Conservation (phyloP, 2,329 filamentous ascomycete genomes). For the Didymella exigua region DNA sequence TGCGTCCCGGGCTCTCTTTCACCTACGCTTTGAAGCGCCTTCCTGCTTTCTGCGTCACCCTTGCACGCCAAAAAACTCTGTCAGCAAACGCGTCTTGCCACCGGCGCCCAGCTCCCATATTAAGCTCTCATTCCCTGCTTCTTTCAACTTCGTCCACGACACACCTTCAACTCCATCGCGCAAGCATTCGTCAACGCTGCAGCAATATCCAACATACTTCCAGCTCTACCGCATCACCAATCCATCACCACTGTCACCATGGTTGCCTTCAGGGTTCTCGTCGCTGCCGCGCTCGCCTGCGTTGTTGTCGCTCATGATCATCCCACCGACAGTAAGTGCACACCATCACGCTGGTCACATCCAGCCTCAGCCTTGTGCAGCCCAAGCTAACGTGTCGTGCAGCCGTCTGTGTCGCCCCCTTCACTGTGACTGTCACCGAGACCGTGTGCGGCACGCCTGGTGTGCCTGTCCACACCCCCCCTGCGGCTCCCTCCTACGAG, state of each 20-base stretch:
- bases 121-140: slow-evolving; percentile 16
- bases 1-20: slow-evolving; percentile 20
- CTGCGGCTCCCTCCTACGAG: slow-evolving; percentile 17
- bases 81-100: slow-evolving; percentile 19
- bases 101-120: slow-evolving; percentile 20
- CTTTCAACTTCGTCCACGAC: slow-evolving; percentile 17
- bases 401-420: slow-evolving; percentile 25
- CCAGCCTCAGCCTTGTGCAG: neutral
- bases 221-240: slow-evolving; percentile 30
- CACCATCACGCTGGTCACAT: neutral
- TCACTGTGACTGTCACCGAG: slow-evolving; percentile 36
- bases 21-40: slow-evolving; percentile 16
- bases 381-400: slow-evolving; percentile 16
- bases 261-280: slow-evolving; percentile 35
- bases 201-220: slow-evolving; percentile 24
- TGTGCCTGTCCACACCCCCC: slow-evolving; percentile 17
- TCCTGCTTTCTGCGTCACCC: slow-evolving; percentile 12
- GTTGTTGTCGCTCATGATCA: slow-evolving; percentile 24
- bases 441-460: slow-evolving; percentile 28
- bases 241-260: slow-evolving; percentile 28
- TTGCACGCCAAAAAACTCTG: slow-evolving; percentile 10
- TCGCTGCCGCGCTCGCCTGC: slow-evolving; percentile 26
- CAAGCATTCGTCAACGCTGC: slow-evolving; percentile 26
- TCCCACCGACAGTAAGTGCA: slow-evolving; percentile 20
- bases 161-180: slow-evolving; percentile 20